Evolutionary conservation across 2,329 filamentous ascomycete genomes (phyloP), one percentile per base, ranked within the genome.

Genomic region (Penicillium verrucosum): DNA sequence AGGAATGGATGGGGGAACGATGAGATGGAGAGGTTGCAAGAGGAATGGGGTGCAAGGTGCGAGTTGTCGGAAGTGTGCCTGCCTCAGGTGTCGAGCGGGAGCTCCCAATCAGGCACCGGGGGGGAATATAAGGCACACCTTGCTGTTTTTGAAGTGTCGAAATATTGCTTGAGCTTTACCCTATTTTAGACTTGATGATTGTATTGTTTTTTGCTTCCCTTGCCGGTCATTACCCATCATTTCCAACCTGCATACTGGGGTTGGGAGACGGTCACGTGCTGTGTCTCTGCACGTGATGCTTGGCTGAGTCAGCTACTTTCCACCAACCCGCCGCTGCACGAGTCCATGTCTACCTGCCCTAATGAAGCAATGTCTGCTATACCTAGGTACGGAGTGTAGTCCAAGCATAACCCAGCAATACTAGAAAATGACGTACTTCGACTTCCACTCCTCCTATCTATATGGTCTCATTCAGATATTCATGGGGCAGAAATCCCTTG

Each of bases 81-180:
- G 64, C 64, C 64, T 66, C 52, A 66, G 64, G 64, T 59, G 54
- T 59, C 54, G 11, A 54, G 51, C 32, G 46, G 52, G 55, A 62
- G 63, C 64, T 66, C 61, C 46, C 46, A 48, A 54, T 59, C 50
- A 36, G 55, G 51, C 54, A 61, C 27, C 37, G 41, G n/a, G 37
- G 25, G 21, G 38, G 16, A 10, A 40, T 41, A 43, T 42, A 23
- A 47, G 23, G 14, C 41, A 44, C 32, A 34, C 40, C 51, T 38
- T 50, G 36, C 6, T 2, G 2, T 21, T 11, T 34, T 40, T 29
- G 4, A 21, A 30, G 9, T 11, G 16, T 23, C 16, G 3, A 48
- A 41, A 5, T 3, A 5, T 14, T 51, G 14, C 11, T 18, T 14
- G 14, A 38, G 18, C 30, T 49, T 32, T 21, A 18, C 5, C 9